Base-by-base conservation (phyloP, 2,329 filamentous ascomycete genomes). In the Davidsoniella virescens region DNA sequence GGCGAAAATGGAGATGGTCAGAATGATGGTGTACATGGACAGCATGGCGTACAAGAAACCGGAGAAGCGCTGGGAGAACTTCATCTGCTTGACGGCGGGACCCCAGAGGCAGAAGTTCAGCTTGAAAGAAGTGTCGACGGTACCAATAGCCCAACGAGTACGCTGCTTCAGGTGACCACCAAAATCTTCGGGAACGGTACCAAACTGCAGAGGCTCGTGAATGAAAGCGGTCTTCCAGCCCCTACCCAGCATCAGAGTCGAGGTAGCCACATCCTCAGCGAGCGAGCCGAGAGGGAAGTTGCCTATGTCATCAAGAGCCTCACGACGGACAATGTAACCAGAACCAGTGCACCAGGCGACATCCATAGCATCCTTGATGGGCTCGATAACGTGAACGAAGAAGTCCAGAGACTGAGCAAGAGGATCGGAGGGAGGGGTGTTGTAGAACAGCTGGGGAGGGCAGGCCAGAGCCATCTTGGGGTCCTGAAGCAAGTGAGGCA, bases 311-410 rank as follows among this genome's bases (percentile, higher is more conserved):
- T 76, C 71, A 3, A 82, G 64, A 5, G 78, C 77, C 49, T 69
- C 62, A n/a, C 76, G 73, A 3, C 76, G 73, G 25, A 72, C 68
- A 4, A 76, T 63, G 55, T 78, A 81, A 5, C 78, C 78, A 4
- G 76, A 80, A 4, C 78, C 77, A n/a, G 73, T 76, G 56, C 75
- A 79, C 70, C 75, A 77, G n/a, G 75, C 75, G 4, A 75, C 72
- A 46, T 71, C 67, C 42, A 70, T 61, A n/a, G 68, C 58, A 52
- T 70, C 68, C 63, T 70, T 70, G 61, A 70, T 69, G 29, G 68
- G 68, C 58, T 70, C 68, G 38, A 70, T 68, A 26, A 70, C 61
- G 59, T 76, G 72, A 8, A 75, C 72, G 59, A 79, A 78, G 54
- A 72, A 71, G 57, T 77, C 70, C 41, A 78, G 67, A 58, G 68